These are phyloP conservation scores for Dicorynia guianensis DNA, from an alignment of 306 rosid genomes.

Conservation along the genomic window DNA sequence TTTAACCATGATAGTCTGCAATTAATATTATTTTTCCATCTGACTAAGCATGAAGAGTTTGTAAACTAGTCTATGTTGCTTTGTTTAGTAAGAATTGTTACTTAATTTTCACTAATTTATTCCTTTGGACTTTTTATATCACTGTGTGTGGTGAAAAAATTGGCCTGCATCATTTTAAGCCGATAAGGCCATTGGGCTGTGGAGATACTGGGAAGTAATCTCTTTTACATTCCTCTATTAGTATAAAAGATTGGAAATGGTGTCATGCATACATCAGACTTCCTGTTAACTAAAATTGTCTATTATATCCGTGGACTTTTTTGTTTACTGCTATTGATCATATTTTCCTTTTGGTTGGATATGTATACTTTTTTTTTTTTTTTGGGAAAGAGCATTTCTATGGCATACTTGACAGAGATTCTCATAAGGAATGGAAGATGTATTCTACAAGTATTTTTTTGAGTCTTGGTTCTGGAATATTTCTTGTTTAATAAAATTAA, in stretches of 20 bases:
- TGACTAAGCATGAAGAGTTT: slow-evolving; percentile 11
- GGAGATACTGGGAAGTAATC: slow-evolving; percentile 96
- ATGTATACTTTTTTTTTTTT: no score
- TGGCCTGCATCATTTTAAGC: no score
- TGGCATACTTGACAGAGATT: no score
- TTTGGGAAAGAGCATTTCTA: slow-evolving; percentile 15
- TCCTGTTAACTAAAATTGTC: neutral
- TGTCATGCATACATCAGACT: neutral
- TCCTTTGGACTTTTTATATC: slow-evolving; percentile 53
- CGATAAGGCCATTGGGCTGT: slow-evolving; percentile 86
- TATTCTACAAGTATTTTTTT: no score
- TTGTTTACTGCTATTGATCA: slow-evolving; percentile 6
- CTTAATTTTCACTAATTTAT: slow-evolving; percentile 24
- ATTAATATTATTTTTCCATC: neutral
- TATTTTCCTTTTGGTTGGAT: slow-evolving; percentile 14
- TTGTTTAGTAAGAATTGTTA: slow-evolving; percentile 21
- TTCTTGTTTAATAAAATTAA: no score
- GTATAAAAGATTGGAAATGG: neutral
- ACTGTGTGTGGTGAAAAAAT: slow-evolving; percentile 64
- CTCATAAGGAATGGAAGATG: no score
- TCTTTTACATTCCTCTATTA: neutral
- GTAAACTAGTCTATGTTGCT: neutral
- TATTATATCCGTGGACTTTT: neutral
- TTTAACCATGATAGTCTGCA: neutral
- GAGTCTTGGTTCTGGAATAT: no score